Evolutionary conservation across 2,329 filamentous ascomycete species (phyloP).

Genomic region (Drechslerella dactyloides): DNA sequence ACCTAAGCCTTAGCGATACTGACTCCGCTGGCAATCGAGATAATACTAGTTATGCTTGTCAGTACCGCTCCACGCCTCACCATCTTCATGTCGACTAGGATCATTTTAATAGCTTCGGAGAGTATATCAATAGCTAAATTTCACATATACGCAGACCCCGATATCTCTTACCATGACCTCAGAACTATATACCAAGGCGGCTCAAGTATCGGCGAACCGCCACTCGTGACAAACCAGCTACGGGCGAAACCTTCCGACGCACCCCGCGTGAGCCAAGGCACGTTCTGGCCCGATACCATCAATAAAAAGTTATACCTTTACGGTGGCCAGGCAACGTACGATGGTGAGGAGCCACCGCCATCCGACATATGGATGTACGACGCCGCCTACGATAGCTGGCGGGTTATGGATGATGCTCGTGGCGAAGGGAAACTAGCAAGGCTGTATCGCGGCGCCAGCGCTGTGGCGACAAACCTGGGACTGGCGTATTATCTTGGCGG

Average conservation of each 20-base stretch:
- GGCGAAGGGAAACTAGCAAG: conserved; percentile 57
- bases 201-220: conserved; percentile 61
- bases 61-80: background rate
- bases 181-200: conserved; percentile 55
- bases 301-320: conserved; percentile 71
- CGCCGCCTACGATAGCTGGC: conserved; percentile 65
- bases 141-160: conserved; percentile 60
- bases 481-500: conserved; percentile 70
- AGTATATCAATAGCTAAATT: background rate
- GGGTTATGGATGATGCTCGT: conserved; percentile 58
- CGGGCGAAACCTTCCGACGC: conserved; percentile 65
- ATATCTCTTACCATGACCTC: conserved; percentile 67
- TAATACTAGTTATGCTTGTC: conserved; percentile 66
- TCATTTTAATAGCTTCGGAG: background rate
- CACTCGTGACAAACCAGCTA: conserved; percentile 65
- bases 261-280: conserved; percentile 62
- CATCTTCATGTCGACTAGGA: no score
- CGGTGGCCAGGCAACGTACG: conserved; percentile 64
- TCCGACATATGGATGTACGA: conserved; percentile 67
- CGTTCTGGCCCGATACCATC: conserved; percentile 67
- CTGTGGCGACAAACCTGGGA: conserved; percentile 64
- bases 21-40: conserved; percentile 55
- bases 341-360: conserved; percentile 57
- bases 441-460: conserved; percentile 66
- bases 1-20: conserved; percentile 58